A percentile compares a stretch with the other conserved stretches of the same genome.
phyloP scores from a whole-genome alignment of 768 basidiomycete genomes.

The Mycena epipterygia region DNA sequence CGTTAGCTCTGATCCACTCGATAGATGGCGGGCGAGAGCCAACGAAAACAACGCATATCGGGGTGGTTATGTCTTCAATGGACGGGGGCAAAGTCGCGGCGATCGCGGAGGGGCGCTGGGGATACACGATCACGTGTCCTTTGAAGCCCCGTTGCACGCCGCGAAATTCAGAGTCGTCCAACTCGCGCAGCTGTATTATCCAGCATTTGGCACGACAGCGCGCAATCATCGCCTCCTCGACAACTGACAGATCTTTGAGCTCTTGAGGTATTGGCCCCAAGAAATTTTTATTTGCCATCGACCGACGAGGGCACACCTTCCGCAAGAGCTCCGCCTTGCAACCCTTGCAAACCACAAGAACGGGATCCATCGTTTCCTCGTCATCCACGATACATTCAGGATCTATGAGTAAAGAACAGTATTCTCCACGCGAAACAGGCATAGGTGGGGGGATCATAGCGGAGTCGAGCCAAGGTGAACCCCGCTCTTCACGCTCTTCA shows the following conservation, averaged over 20 bases:
- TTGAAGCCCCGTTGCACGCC: slow-evolving; percentile 39
- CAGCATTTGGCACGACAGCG: slow-evolving; percentile 37
- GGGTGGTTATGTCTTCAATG: slow-evolving; percentile 37
- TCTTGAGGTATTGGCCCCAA: background rate
- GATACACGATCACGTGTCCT: slow-evolving; percentile 44
- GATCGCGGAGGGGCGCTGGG: slow-evolving; percentile 36
- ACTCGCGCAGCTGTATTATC: slow-evolving; percentile 22
- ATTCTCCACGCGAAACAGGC: background rate
- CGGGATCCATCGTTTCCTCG: no score
- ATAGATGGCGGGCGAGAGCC: slow-evolving; percentile 33
- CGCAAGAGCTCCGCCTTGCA: background rate
- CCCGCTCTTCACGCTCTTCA: background rate
- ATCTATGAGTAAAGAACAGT: background rate
- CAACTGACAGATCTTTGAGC: slow-evolving; percentile 26
- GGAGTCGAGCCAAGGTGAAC: background rate
- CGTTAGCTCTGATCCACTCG: slow-evolving; percentile 39
- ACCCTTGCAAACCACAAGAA: background rate
- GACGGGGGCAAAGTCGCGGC: slow-evolving; percentile 34
- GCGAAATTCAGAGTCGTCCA: background rate
- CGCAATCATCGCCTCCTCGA: slow-evolving; percentile 44
- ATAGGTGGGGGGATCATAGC: background rate
- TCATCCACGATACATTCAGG: background rate
- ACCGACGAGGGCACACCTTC: background rate
- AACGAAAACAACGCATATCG: slow-evolving; percentile 43
- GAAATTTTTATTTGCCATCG: background rate